A percentile compares a stretch with the other conserved stretches of the same genome.
Evolutionary conservation across 2,329 filamentous ascomycete genomes (phyloP).

Genomic region (Pseudogymnoascus sp.): DNA sequence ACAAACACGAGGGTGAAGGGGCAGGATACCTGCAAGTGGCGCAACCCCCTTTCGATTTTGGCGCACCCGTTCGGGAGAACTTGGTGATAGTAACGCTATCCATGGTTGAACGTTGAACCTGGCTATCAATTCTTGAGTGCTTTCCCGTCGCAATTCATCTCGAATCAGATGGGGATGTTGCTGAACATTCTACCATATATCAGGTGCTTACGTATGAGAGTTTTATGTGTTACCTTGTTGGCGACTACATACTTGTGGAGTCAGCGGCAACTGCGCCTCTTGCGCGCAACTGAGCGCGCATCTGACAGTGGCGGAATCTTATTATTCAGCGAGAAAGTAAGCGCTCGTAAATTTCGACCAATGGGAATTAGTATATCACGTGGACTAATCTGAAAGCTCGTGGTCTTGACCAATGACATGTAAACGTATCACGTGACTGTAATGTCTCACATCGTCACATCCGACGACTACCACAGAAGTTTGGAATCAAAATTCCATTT

Average conservation of each 20-base stretch:
- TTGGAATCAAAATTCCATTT: not conserved
- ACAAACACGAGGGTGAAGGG: not conserved
- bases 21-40: slow-evolving; percentile 3
- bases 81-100: not conserved
- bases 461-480: not conserved
- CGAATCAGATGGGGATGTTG: not conserved
- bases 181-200: not conserved
- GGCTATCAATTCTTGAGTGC: not conserved
- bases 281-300: too few species aligned
- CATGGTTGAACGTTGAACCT: not conserved
- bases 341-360: not conserved
- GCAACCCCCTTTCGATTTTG: not conserved
- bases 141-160: not conserved
- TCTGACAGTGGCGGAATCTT: not conserved
- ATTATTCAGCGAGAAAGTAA: not conserved
- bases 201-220: not conserved
- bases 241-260: not conserved
- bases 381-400: not conserved
- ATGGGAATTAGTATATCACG: not conserved
- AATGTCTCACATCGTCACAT: not conserved
- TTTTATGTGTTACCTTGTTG: not conserved
- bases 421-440: not conserved
- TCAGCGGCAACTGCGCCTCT: not conserved
- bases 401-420: not conserved
- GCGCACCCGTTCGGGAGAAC: not conserved